A percentile compares a stretch with the other conserved stretches of the same genome.
Evolutionary conservation across 2,329 filamentous ascomycete genomes (phyloP).

Genomic region (Colletotrichum sp.): DNA sequence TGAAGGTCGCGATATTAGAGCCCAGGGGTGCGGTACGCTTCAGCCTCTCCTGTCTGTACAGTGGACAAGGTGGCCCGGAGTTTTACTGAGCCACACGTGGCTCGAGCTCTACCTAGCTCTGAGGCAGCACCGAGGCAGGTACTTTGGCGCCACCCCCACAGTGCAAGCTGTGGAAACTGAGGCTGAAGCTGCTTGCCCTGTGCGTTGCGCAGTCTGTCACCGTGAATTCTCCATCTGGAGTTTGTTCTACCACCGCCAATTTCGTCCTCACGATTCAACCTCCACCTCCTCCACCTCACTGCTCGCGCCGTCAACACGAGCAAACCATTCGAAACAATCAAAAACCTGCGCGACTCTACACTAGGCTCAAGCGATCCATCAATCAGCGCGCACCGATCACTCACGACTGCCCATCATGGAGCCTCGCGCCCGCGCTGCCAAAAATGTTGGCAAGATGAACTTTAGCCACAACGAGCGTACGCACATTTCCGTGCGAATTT

Average conservation of each 20-base stretch:
- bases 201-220: slow-evolving; percentile 4
- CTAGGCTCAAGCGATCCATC: too few relatives aligned
- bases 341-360: background rate
- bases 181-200: background rate
- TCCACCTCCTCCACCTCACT: background rate
- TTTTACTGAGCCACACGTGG: slow-evolving; percentile 4
- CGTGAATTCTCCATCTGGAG: background rate
- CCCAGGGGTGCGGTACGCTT: background rate
- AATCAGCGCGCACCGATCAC: background rate
- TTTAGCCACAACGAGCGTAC: slow-evolving; percentile 75
- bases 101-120: background rate
- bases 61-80: slow-evolving; percentile 20
- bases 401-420: slow-evolving; percentile 61
- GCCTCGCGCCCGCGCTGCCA: slow-evolving; percentile 76
- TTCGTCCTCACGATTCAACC: background rate
- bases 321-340: background rate
- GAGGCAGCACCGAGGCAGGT: background rate
- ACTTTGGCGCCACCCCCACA: background rate
- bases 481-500: slow-evolving; percentile 30
- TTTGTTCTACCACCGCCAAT: background rate
- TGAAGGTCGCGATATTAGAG: background rate
- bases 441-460: slow-evolving; percentile 84
- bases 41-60: slow-evolving; percentile 3
- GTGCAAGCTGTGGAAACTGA: background rate
- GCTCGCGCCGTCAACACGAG: background rate